Conservation (phyloP, 306 rosid genomes). For the Malus domestica region DNA sequence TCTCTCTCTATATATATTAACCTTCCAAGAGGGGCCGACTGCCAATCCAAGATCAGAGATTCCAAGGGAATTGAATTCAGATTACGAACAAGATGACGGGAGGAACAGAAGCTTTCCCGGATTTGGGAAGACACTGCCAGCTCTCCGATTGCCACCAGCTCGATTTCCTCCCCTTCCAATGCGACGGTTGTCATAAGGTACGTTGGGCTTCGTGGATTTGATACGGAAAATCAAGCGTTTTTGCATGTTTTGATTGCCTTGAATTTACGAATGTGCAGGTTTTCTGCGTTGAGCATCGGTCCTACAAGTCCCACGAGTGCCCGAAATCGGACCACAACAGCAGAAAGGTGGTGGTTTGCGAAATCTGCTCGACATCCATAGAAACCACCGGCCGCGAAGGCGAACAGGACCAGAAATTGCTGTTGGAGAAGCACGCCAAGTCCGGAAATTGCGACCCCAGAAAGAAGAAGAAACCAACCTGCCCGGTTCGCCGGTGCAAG, state of each 20-base stretch:
- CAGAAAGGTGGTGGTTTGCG: conserved; percentile 74
- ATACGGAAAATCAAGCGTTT: background rate
- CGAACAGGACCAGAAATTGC: conserved; percentile 32
- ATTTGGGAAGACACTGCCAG: conserved; percentile 81
- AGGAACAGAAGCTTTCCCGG: conserved; percentile 92
- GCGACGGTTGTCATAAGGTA: conserved; percentile 62
- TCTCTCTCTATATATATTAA: background rate
- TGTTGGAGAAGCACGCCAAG: conserved; percentile 46
- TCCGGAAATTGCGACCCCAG: conserved; percentile 69
- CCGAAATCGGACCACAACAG: conserved; percentile 63
- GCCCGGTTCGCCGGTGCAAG: conserved; percentile 71
- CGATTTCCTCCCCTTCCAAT: conserved; percentile 83
- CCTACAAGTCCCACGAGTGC: conserved; percentile 64
- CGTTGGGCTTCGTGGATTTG: background rate
- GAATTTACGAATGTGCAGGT: conserved; percentile 25
- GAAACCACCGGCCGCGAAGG: conserved; percentile 46
- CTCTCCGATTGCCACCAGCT: conserved; percentile 60
- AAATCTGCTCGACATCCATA: conserved; percentile 59
- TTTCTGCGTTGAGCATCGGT: conserved; percentile 76
- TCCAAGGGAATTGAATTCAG: no score
- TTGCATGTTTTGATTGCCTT: background rate
- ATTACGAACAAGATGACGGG: conserved; percentile 41
- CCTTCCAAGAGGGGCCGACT: background rate
- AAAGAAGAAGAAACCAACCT: conserved; percentile 66
- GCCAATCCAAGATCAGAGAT: no score